A percentile compares a stretch with the other conserved stretches of the same genome.
Conservation (phyloP, 805 yeast species). For the Wickerhamiella nectarea region DNA sequence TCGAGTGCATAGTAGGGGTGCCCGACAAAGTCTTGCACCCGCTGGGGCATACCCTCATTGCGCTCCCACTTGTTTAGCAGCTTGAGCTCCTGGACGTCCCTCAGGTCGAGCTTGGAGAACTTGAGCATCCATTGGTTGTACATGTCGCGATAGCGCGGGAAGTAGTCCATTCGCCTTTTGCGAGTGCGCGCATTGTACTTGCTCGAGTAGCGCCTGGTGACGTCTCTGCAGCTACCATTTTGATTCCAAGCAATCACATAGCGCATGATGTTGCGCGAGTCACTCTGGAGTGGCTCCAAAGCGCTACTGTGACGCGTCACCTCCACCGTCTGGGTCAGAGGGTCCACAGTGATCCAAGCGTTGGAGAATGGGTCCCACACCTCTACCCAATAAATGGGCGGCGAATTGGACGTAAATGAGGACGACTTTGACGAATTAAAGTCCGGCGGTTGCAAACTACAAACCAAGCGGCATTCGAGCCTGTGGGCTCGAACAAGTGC, state of each 20-base stretch:
- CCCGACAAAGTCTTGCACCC: constrained; percentile 63
- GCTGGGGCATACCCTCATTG: constrained; percentile 79
- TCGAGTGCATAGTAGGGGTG: constrained; percentile 82
- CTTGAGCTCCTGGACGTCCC: constrained; percentile 35
- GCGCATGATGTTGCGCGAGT: constrained; percentile 42
- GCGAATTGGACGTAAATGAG: constrained; percentile 14
- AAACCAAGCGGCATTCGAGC: constrained; percentile 58
- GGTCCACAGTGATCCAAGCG: constrained; percentile 80
- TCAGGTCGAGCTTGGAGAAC: constrained; percentile 23
- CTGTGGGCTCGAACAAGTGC: constrained; percentile 57
- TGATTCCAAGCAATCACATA: constrained; percentile 71
- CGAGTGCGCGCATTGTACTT: constrained; percentile 61
- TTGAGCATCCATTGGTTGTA: constrained; percentile 34
- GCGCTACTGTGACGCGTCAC: constrained; percentile 41
- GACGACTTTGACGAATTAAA: constrained; percentile 32
- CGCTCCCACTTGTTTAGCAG: constrained; percentile 50
- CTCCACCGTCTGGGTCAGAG: constrained; percentile 52
- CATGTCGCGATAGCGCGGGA: constrained; percentile 38
- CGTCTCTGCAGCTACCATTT: constrained; percentile 55
- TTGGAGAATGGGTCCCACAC: constrained; percentile 69
- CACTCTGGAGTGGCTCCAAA: constrained; percentile 60
- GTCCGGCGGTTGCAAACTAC: constrained; percentile 86
- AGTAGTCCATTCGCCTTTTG: constrained; percentile 55
- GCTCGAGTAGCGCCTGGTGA: constrained; percentile 69
- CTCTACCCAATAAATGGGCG: constrained; percentile 89